Base-by-base conservation (phyloP, 257 asterid genomes). In the Plantago ovata region DNA sequence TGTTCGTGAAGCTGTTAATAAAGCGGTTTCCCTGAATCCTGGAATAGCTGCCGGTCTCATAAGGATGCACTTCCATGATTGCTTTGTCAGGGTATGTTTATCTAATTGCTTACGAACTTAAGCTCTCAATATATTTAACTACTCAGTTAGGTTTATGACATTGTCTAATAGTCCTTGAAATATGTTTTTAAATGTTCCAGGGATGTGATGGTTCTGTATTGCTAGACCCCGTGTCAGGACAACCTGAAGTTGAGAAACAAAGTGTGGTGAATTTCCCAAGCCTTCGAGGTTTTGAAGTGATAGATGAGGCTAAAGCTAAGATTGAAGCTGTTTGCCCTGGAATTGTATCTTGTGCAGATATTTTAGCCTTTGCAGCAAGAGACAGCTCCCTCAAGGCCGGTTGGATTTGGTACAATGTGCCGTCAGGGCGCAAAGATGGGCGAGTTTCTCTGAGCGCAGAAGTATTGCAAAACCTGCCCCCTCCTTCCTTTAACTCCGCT, bases 41-140 rank as follows among this genome's bases (percentile, higher is more conserved):
- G 88, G 88, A 7, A 53, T 78, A 0, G 88, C 79, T 8, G 87
- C 85, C 8, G 84, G 85, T 10, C 72, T 84, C 11, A 78, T 84
- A 47, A 69, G 93, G 43, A 21, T 79, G 73, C 86, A 77, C 67
- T 79, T 84, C 71, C 88, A 81, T 36, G 94, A 84, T 53, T 84
- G 89, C 65, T 84, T 84, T 21, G 79, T 79, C 7, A 56, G 82
- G 75, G 94, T 80, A 79, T 22, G 33, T 15, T n/a, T 38, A n/a
- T n/a, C n/a, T n/a, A n/a, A n/a, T n/a, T n/a, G n/a, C n/a, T n/a
- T n/a, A n/a, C n/a, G n/a, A n/a, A n/a, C n/a, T n/a, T n/a, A n/a
- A n/a, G n/a, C n/a, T n/a, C n/a, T n/a, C n/a, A n/a, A n/a, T n/a
- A n/a, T n/a, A n/a, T n/a, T n/a, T n/a, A n/a, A n/a, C n/a, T n/a